Evolutionary conservation across 805 yeast species (phyloP), one percentile per base, ranked within the genome.

Genomic region (Kuraishia capsulata): DNA sequence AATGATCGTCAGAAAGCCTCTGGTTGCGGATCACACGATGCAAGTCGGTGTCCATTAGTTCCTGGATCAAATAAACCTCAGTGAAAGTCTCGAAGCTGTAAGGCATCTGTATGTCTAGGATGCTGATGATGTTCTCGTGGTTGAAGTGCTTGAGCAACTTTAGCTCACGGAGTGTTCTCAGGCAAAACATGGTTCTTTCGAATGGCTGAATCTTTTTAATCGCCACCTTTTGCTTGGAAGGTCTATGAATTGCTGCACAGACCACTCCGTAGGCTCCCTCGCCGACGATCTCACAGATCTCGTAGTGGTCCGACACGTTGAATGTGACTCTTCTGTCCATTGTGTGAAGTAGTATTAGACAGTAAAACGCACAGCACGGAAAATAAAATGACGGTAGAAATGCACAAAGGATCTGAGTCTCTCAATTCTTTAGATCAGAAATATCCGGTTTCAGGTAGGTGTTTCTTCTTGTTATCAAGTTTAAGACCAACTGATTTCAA

Each of bases 201-300:
- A 90, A 90, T 10, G 97, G 97, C 53, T 82, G 83, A 46, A 90
- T 87, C 62, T 89, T 90, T 60, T 90, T 90, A 52, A 90, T 88
- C 30, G 97, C 97, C n/a, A 90, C 97, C 45, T 77, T 77, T 48
- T 82, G 89, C 39, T 81, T 81, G 1, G 92, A 74, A 4, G 96
- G 95, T 51, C 76, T 74, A 59, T 90, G 96, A 9, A 79, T 61
- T 0, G 97, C 97, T 9, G 90, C 76, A 57, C 96, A 79, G 9
- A 90, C 97, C 10, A 89, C 78, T 4, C 97, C 97, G 54, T 90
- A 90, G 0, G 97, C 97, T 16, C 97, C 97, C 59, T 88, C 95
- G 6, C 97, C 97, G 2, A 90, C 79, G 13, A 90, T 74, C 47
- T 85, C 87, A 37, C 80, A 67, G 35, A 90, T 78, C 57, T 87